Base-by-base conservation (phyloP, 2,329 filamentous ascomycete species). In the Ploettnerulaceae sp. region DNA sequence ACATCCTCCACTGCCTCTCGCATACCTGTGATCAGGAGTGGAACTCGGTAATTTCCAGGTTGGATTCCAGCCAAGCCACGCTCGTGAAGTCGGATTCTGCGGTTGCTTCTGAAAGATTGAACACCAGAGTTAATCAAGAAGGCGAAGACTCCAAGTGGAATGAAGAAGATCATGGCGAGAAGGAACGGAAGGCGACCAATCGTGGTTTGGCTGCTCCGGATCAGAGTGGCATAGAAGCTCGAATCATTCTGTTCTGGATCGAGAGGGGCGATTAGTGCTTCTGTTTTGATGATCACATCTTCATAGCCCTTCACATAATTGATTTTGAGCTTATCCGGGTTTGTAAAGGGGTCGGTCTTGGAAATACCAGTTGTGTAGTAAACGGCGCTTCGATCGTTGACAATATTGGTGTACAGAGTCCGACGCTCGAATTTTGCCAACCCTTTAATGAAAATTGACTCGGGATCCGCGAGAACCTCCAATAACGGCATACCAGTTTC, bases 311-410 rank as follows among this genome's bases (percentile, higher is more conserved):
- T 68, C 1, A 91, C 64, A 58, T 85, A 94, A 61, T 87, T 87
- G 56, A 89, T 71, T 17, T 83, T 79, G 50, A 91, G 64, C 4
- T 75, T 77, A 15, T 82, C 76, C 12, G 85, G 62, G 53, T 89
- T 74, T 0, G 74, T 74, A 61, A 81, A 97, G 0, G 89, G 90
- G 59, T 97, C 87, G 0, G 75, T 85, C 59, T 81, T 82, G 18
- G 82, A 75, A 35, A 96, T 88, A 15, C 74, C 75, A 0, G 89
- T 87, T 0, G 91, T 96, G 64, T 91, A 95, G 67, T 86, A 88
- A 1, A 84, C 79, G 4, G 88, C 87, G 34, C 79, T 87, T 45
- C 82, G 75, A 68, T 97, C 91, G 65, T 96, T 95, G 61, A 86
- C 71, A 36, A 95, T 82, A 62, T 97, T 97, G 32, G 84, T 76